A percentile compares a stretch with the other conserved stretches of the same genome.
phyloP scores from a whole-genome alignment of 2,329 filamentous ascomycete species.

The Aureobasidium sp. region DNA sequence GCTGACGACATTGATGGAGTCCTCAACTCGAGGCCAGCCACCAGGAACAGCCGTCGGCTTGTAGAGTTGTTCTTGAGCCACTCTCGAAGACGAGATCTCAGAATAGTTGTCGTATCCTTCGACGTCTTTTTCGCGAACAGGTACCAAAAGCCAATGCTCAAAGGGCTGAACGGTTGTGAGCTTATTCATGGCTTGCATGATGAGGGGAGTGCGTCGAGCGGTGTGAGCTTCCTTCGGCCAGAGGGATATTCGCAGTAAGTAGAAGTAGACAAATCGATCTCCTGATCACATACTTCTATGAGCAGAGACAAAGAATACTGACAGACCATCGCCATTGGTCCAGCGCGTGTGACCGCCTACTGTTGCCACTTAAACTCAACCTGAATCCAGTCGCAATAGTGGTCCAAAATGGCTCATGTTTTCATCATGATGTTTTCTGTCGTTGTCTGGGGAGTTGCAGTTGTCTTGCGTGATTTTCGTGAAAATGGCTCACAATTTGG shows the following conservation, averaged over 20 bases:
- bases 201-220: background rate
- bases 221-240: background rate
- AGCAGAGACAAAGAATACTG: background rate
- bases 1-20: background rate
- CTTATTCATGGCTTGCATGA: background rate
- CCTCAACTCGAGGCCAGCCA: background rate
- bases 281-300: background rate
- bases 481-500: slow-evolving; percentile 9
- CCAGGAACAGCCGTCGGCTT: background rate
- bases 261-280: background rate
- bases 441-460: background rate
- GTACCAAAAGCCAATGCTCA: background rate
- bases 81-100: no score
- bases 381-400: background rate
- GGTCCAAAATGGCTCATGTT: slow-evolving; percentile 4
- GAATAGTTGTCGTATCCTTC: no score
- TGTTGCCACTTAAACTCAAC: background rate
- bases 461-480: slow-evolving; percentile 10
- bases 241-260: background rate
- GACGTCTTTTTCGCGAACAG: no score
- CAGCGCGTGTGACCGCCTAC: background rate
- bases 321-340: background rate
- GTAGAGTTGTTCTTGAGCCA: background rate
- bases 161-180: background rate
- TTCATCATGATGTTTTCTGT: background rate